Evolutionary conservation across 2,329 filamentous ascomycete species (phyloP).

Genomic region (Cadophora gregata): DNA sequence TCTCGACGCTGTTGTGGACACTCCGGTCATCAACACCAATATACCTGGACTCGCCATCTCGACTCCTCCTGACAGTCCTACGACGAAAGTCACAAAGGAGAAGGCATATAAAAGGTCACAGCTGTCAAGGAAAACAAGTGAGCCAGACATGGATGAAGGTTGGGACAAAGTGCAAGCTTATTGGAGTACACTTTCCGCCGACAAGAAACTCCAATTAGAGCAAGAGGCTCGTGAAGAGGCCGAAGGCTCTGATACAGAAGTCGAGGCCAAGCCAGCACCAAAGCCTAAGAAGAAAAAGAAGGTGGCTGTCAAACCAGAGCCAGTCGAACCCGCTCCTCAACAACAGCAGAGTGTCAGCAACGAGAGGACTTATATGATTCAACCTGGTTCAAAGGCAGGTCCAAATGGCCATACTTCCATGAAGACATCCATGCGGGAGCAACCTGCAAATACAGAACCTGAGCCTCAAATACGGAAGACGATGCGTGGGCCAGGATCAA

Average conservation of each 20-base stretch:
- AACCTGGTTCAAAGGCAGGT: constrained; percentile 42
- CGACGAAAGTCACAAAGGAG: constrained; percentile 35
- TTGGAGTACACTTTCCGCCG: constrained; percentile 69
- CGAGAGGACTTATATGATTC: constrained; percentile 50
- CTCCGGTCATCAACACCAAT: constrained; percentile 49
- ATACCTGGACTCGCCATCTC: constrained; percentile 32
- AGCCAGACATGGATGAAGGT: constrained; percentile 36
- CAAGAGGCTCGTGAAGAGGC: constrained; percentile 56
- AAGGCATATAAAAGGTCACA: constrained; percentile 34
- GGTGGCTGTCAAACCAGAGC: constrained; percentile 23
- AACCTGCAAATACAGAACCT: constrained; percentile 34
- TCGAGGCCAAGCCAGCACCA: constrained; percentile 46
- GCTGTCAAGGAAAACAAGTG: constrained; percentile 33
- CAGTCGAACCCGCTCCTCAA: constrained; percentile 27
- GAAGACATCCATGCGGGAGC: constrained; percentile 55
- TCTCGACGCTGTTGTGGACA: constrained; percentile 73
- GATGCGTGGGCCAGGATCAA: constrained; percentile 40
- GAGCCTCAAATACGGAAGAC: constrained; percentile 43
- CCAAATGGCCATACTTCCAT: constrained; percentile 45
- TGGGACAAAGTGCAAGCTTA: constrained; percentile 74
- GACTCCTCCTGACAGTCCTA: constrained; percentile 41
- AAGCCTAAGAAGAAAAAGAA: constrained; percentile 41
- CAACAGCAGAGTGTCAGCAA: constrained; percentile 38
- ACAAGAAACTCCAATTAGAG: constrained; percentile 65
- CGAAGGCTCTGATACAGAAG: constrained; percentile 51